Conservation (phyloP, 2,329 filamentous ascomycete genomes). For the Orbilia blumenaviensis region DNA sequence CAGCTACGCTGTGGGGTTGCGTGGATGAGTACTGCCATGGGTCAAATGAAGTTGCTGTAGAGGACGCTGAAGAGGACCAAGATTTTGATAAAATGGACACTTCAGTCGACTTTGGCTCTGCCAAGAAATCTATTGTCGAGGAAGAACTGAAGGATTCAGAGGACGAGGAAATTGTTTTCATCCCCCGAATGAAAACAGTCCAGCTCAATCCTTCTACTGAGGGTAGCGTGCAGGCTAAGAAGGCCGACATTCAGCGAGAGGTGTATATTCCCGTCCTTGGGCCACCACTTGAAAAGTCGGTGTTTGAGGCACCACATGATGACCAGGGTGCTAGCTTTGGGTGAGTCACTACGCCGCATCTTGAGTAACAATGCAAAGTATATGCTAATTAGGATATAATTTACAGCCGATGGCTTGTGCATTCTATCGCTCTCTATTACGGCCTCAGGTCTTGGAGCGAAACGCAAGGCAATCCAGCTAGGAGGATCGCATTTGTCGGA, state of each 20-base stretch:
- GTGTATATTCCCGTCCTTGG: constrained; percentile 59
- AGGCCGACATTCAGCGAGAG: constrained; percentile 67
- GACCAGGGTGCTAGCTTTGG: constrained; percentile 83
- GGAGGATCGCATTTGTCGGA: constrained; percentile 84
- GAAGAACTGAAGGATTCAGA: constrained; percentile 63
- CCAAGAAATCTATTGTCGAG: constrained; percentile 59
- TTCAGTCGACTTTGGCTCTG: constrained; percentile 59
- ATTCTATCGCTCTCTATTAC: constrained; percentile 92
- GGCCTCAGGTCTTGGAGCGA: constrained; percentile 85
- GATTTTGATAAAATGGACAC: constrained; percentile 60
- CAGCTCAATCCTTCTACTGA: constrained; percentile 61
- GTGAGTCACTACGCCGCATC: constrained; percentile 67
- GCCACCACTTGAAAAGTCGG: constrained; percentile 72
- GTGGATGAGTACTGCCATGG: constrained; percentile 55
- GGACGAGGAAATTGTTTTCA: constrained; percentile 92
- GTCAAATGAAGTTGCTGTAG: constrained; percentile 32
- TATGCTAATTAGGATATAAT: constrained; percentile 32
- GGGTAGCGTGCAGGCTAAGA: constrained; percentile 62
- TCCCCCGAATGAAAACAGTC: constrained; percentile 60
- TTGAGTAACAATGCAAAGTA: neutral
- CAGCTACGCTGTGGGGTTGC: constrained; percentile 45
- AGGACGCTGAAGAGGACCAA: constrained; percentile 65
- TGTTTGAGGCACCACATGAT: constrained; percentile 81
- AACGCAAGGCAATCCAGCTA: constrained; percentile 74
- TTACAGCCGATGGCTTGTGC: constrained; percentile 86